Conservation (phyloP, 2,329 filamentous ascomycete species). For the Conoideocrella luteorostrata region DNA sequence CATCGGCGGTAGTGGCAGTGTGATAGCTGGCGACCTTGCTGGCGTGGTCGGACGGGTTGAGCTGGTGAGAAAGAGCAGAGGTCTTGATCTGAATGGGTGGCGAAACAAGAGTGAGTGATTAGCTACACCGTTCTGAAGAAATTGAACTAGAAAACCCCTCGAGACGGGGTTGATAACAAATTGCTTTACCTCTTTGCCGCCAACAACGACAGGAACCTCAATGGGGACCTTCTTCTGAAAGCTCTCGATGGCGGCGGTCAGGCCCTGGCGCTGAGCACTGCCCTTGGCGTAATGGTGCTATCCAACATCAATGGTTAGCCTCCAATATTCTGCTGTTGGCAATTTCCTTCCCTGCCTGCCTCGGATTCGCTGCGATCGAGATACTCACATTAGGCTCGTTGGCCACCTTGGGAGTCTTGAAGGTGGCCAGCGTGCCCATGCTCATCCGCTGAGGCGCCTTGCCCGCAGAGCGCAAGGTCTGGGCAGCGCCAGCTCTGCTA, state of each 20-base stretch:
- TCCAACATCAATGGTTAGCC: background rate
- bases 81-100: conserved; percentile 56
- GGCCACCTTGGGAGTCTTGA: conserved; percentile 77
- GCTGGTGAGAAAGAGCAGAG: conserved; percentile 60
- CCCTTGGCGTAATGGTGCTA: conserved; percentile 87
- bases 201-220: conserved; percentile 76
- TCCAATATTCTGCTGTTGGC: background rate
- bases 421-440: conserved; percentile 63
- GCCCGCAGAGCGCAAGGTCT: conserved; percentile 23
- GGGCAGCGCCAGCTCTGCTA: conserved; percentile 25
- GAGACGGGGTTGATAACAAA: background rate
- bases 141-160: background rate
- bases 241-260: conserved; percentile 66
- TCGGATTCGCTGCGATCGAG: background rate
- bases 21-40: conserved; percentile 76
- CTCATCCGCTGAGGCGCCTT: conserved; percentile 23
- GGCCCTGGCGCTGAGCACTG: conserved; percentile 68
- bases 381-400: conserved; percentile 91
- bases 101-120: background rate
- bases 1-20: conserved; percentile 69
- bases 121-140: no score
- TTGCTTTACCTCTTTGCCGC: conserved; percentile 64
- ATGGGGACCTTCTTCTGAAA: conserved; percentile 64
- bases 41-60: conserved; percentile 76
- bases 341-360: background rate